phyloP scores from a whole-genome alignment of 176 grass and related monocot genomes.

The Musa acuminata region DNA sequence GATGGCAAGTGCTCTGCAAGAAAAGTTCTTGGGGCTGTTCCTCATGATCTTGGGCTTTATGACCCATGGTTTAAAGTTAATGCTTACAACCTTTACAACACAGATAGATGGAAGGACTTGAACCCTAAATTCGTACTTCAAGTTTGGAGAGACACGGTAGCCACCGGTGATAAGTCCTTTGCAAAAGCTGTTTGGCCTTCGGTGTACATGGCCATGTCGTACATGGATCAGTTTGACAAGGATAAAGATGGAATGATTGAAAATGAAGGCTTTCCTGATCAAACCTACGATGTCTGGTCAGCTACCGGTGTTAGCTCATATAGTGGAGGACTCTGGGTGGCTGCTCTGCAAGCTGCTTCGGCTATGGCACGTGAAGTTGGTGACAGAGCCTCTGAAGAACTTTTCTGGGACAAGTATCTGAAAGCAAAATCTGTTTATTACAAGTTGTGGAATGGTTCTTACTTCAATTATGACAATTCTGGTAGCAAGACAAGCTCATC shows the following conservation, averaged over 20 bases:
- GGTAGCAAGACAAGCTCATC: constrained; percentile 59
- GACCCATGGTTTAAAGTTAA: constrained; percentile 98
- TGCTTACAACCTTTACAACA: constrained; percentile 86
- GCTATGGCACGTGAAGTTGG: constrained; percentile 73
- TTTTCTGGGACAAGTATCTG: constrained; percentile 82
- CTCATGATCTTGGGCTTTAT: constrained; percentile 90
- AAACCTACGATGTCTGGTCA: constrained; percentile 95
- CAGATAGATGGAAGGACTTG: constrained; percentile 89
- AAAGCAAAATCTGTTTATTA: constrained; percentile 77
- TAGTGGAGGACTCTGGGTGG: constrained; percentile 89
- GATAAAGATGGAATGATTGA: constrained; percentile 99
- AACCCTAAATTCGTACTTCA: constrained; percentile 95
- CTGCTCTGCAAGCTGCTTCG: constrained; percentile 75
- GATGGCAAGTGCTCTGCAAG: constrained; percentile 74
- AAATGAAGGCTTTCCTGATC: constrained; percentile 93
- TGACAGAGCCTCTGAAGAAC: constrained; percentile 69
- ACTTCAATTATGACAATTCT: constrained; percentile 85
- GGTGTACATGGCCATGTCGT: constrained; percentile 96
- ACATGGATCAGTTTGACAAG: constrained; percentile 98
- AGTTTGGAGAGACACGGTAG: constrained; percentile 79
- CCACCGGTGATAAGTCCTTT: constrained; percentile 81
- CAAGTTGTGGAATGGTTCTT: constrained; percentile 94
- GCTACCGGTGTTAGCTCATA: constrained; percentile 85
- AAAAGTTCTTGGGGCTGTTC: constrained; percentile 94
- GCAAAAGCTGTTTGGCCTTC: constrained; percentile 90